These are phyloP conservation scores for Aechmea fasciata DNA, from an alignment of 176 grass and related monocot species.

Conservation along the genomic window DNA sequence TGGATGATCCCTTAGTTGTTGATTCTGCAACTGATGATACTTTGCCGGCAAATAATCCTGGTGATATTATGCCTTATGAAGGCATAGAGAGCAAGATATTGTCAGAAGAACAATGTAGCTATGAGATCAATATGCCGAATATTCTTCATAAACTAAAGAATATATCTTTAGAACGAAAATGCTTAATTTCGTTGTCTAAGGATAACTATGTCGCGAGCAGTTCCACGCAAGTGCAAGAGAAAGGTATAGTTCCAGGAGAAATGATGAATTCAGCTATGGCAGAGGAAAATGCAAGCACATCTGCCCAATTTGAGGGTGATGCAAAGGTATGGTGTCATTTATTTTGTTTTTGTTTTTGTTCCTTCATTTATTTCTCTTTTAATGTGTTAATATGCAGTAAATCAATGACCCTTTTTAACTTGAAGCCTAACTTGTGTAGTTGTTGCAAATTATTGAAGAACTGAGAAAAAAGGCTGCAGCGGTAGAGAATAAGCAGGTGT, in stretches of 20 bases:
- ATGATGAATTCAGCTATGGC: neutral
- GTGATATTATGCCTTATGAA: neutral
- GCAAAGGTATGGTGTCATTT: neutral
- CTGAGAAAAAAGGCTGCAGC: slow-evolving; percentile 32
- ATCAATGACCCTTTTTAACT: neutral
- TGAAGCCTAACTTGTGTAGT: slow-evolving; percentile 30
- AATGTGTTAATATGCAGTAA: neutral
- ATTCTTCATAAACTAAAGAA: slow-evolving; percentile 42
- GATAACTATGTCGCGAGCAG: slow-evolving; percentile 10
- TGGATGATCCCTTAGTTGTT: slow-evolving; percentile 19
- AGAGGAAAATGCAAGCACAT: neutral
- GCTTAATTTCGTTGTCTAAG: slow-evolving; percentile 18
- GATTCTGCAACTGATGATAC: slow-evolving; percentile 20
- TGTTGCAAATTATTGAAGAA: slow-evolving; percentile 39
- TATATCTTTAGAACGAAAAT: slow-evolving; percentile 28
- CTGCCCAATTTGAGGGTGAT: neutral
- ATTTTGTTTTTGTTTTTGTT: neutral
- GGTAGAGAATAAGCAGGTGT: slow-evolving; percentile 66
- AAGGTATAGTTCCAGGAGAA: neutral
- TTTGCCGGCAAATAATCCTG: slow-evolving; percentile 23
- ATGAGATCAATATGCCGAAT: slow-evolving; percentile 20
- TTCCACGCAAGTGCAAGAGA: slow-evolving; percentile 21
- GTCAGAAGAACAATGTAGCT: neutral
- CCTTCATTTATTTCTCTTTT: neutral
- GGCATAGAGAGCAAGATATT: neutral